These are phyloP conservation scores for Scheffersomyces ergatensis DNA, from an alignment of 805 yeast species.

Conservation along the genomic window DNA sequence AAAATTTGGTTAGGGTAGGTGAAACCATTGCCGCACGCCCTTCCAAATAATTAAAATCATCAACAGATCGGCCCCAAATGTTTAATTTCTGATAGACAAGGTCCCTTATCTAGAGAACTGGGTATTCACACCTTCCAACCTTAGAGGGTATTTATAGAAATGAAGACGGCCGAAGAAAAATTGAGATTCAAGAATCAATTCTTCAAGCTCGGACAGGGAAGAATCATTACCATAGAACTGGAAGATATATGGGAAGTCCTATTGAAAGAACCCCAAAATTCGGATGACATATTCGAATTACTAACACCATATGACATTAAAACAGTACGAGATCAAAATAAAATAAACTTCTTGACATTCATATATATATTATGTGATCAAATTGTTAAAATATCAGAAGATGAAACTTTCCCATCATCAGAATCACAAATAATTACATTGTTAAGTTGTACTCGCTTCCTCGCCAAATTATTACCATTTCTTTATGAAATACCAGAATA, in stretches of 20 bases:
- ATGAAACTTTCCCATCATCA: constrained; percentile 10
- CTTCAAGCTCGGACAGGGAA: constrained; percentile 51
- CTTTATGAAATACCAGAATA: constrained; percentile 52
- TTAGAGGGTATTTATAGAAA: too few relatives aligned
- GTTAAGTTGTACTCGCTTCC: constrained; percentile 60
- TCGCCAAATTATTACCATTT: constrained; percentile 66
- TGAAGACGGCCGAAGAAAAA: constrained; percentile 78
- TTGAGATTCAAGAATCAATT: constrained; percentile 59
- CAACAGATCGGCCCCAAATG: too few relatives aligned
- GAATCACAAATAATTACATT: constrained; percentile 31
- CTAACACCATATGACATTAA: constrained; percentile 59
- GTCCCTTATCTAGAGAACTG: too few relatives aligned
- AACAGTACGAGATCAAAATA: constrained; percentile 56
- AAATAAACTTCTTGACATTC: constrained; percentile 54
- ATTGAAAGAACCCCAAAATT: constrained; percentile 41
- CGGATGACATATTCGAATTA: constrained; percentile 57
- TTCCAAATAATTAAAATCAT: too few relatives aligned
- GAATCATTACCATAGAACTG: constrained; percentile 25
- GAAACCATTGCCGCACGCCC: too few relatives aligned
- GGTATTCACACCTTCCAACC: too few relatives aligned
- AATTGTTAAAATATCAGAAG: constrained; percentile 17
- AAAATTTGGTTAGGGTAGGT: too few relatives aligned
- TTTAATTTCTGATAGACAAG: too few relatives aligned
- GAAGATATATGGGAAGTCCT: constrained; percentile 28
- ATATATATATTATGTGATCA: constrained; percentile 29